These are phyloP conservation scores for Sporisorium graminicola DNA, from an alignment of 1,284 basidiomycete genomes.

Conservation along the genomic window DNA sequence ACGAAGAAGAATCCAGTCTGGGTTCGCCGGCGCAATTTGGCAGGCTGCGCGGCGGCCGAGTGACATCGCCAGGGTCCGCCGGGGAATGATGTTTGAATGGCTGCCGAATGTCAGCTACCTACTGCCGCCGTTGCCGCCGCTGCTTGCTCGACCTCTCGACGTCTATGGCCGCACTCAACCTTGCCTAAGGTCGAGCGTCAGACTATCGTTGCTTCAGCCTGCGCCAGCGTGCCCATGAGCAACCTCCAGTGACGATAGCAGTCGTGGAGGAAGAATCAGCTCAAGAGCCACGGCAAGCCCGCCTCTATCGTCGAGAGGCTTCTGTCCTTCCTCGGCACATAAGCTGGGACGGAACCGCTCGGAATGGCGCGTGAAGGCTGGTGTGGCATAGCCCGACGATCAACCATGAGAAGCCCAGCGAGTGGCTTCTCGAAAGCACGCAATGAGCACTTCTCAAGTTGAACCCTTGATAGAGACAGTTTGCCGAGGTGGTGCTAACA, in stretches of 20 bases:
- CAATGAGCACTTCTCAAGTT: constrained; percentile 10
- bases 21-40: constrained; percentile 13
- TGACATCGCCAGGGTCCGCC: constrained; percentile 3
- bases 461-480: background rate
- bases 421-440: constrained; percentile 5
- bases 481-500: constrained; percentile 29
- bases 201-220: too few relatives aligned
- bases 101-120: background rate
- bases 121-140: background rate
- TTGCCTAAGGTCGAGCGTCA: too few relatives aligned
- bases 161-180: background rate
- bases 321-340: constrained; percentile 8
- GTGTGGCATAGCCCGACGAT: background rate
- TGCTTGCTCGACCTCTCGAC: background rate
- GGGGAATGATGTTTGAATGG: background rate
- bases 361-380: background rate
- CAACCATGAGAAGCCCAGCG: background rate
- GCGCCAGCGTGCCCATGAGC: too few relatives aligned
- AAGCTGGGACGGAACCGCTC: constrained; percentile 5
- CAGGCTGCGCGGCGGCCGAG: constrained; percentile 4
- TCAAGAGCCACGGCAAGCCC: too few relatives aligned
- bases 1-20: background rate
- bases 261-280: background rate
- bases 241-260: too few relatives aligned
- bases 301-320: too few relatives aligned